Percentiles rank a stretch among this genome's conserved stretches.
Conservation (phyloP, 257 asterid genomes). For the Gentiana dahurica region DNA sequence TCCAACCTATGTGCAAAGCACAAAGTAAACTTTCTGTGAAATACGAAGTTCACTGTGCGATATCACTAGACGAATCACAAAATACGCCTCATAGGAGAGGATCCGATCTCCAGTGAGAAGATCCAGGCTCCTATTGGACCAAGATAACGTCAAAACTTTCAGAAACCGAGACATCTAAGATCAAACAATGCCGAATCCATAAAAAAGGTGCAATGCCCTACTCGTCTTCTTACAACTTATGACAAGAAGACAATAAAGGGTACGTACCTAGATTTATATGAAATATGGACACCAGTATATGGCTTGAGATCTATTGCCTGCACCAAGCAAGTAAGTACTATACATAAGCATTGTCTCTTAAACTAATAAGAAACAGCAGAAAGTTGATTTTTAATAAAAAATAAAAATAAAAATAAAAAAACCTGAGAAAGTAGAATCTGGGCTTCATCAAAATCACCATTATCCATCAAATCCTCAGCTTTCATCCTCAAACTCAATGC, state of each 20-base stretch:
- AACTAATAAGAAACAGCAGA: neutral
- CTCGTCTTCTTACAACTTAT: neutral
- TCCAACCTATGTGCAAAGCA: too few relatives aligned
- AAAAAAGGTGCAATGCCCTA: too few relatives aligned
- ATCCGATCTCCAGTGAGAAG: too few relatives aligned
- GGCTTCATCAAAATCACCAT: slow-evolving; percentile 43
- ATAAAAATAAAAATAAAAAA: neutral
- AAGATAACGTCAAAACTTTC: too few relatives aligned
- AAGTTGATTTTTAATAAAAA: neutral
- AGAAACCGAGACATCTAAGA: too few relatives aligned
- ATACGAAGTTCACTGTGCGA: too few relatives aligned
- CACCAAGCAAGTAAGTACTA: slow-evolving; percentile 14
- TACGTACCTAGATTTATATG: slow-evolving; percentile 56
- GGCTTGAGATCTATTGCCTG: slow-evolving; percentile 83
- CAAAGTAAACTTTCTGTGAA: too few relatives aligned
- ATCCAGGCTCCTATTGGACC: too few relatives aligned
- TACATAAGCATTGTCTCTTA: neutral
- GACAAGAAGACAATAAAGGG: neutral
- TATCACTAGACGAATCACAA: neutral
- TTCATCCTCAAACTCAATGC: slow-evolving; percentile 81
- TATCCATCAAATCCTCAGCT: slow-evolving; percentile 53
- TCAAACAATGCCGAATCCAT: too few relatives aligned
- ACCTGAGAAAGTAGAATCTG: slow-evolving; percentile 62
- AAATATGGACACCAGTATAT: slow-evolving; percentile 61
- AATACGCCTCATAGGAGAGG: too few relatives aligned